Conservation (phyloP, 495 filamentous ascomycete species). For the Thermothielavioides terrestris region DNA sequence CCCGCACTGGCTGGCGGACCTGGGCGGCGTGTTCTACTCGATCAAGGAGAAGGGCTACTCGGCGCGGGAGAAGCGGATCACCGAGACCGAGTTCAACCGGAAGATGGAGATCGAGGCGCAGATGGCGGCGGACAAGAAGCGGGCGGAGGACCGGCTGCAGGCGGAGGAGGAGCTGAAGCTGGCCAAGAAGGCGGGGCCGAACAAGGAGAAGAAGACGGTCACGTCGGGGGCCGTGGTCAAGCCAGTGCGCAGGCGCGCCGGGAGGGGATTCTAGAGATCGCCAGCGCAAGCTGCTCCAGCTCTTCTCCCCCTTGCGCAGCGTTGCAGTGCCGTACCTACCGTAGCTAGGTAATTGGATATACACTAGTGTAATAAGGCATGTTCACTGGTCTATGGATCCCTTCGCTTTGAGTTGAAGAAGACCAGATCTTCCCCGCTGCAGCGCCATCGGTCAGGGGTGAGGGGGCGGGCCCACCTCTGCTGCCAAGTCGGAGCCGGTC, state of each 20-base stretch:
- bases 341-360: not conserved
- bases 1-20: constrained; percentile 94
- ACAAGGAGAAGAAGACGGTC: constrained; percentile 44
- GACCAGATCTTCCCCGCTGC: too few species aligned
- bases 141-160: constrained; percentile 53
- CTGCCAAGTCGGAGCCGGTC: constrained; percentile 13
- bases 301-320: not conserved
- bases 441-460: not conserved
- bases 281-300: not conserved
- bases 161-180: constrained; percentile 35
- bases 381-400: too few species aligned
- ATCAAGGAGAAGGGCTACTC: constrained; percentile 98
- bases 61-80: constrained; percentile 76
- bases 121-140: constrained; percentile 80
- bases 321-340: not conserved
- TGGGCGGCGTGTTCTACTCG: constrained; percentile 97
- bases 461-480: not conserved
- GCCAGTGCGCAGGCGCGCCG: constrained; percentile 43
- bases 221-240: constrained; percentile 52
- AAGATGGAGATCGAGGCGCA: constrained; percentile 93
- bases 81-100: constrained; percentile 87
- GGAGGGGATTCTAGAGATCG: constrained; percentile 20
- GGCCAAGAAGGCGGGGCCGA: constrained; percentile 39
- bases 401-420: too few species aligned
- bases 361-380: too few species aligned